phyloP scores from a whole-genome alignment of 2,329 filamentous ascomycete genomes.

The Pseudogymnoascus sp. region DNA sequence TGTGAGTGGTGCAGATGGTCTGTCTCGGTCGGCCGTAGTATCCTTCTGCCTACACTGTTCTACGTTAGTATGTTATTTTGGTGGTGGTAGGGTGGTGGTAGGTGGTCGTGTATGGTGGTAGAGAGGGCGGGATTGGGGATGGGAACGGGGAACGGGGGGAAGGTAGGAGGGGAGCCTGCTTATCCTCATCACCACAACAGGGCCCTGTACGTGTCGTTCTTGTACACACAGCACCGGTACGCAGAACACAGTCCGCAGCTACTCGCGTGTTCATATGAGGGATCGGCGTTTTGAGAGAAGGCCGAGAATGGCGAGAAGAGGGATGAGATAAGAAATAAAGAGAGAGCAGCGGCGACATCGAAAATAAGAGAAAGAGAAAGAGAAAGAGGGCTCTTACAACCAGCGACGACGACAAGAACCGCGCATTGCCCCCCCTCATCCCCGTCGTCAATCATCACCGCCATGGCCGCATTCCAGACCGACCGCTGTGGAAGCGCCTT shows the following conservation, averaged over 20 bases:
- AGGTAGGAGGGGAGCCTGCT: not conserved
- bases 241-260: not conserved
- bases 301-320: not conserved
- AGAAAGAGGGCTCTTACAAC: not conserved
- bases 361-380: not conserved
- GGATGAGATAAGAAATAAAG: not conserved
- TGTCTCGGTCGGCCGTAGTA: not conserved
- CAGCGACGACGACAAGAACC: too few species aligned
- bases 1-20: not conserved
- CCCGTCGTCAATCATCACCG: not conserved
- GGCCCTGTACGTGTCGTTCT: not conserved
- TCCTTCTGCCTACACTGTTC: not conserved
- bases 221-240: too few species aligned
- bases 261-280: not conserved
- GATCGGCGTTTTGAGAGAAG: not conserved
- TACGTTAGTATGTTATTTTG: not conserved
- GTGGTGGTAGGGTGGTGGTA: not conserved
- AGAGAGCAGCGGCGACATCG: not conserved
- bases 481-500: not conserved
- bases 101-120: too few species aligned
- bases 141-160: not conserved
- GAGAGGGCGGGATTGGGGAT: too few species aligned
- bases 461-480: not conserved
- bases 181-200: not conserved
- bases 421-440: too few species aligned